Evolutionary conservation across 2,329 filamentous ascomycete species (phyloP), one percentile per base, ranked within the genome.

Genomic region (Aspergillus tubingensis): DNA sequence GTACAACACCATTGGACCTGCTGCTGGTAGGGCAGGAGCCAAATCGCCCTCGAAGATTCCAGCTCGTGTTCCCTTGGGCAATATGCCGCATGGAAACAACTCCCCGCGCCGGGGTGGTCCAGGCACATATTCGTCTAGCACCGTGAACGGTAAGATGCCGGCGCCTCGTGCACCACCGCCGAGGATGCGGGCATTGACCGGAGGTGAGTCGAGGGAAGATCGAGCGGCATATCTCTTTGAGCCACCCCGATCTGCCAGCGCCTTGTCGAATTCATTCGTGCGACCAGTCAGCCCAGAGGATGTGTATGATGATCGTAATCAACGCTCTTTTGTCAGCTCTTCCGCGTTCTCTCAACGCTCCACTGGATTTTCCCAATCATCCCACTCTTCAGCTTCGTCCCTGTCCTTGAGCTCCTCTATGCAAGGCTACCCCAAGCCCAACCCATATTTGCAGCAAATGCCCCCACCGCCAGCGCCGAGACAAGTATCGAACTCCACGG

Each of bases 151-250:
- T 48, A 79, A 81, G 54, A 74, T 85, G 58, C 82, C 85, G 15
- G 78, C 80, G 23, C 68, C 69, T 57, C 54, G 85, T 70, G 83
- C 88, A 1, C 91, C 92, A 38, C 93, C 93, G 11, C 94, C 94
- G 52, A 95, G 92, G 75, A 97, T 98, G 92, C 88, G 94, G 65
- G 92, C 96, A 44, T 82, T 97, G 30, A 86, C 87, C 10, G 59
- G 60, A 64, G 76, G 81, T 8, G 84, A 85, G 50, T 81, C 83
- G 4, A 80, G 71, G 55, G 74, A 76, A 32, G 77, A 74, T 58
- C 67, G 72, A 32, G 65, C 66, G 23, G 77, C 66, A 59, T 70
- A 73, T 61, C 54, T 70, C 21, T 68, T 75, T 60, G 75, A 69
- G 51, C 73, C 81, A 10, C 72, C 83, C 19, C 82, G 85, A 47